phyloP scores from a whole-genome alignment of 352 stramenopile species.

The Globisporangium acanthophoron region DNA sequence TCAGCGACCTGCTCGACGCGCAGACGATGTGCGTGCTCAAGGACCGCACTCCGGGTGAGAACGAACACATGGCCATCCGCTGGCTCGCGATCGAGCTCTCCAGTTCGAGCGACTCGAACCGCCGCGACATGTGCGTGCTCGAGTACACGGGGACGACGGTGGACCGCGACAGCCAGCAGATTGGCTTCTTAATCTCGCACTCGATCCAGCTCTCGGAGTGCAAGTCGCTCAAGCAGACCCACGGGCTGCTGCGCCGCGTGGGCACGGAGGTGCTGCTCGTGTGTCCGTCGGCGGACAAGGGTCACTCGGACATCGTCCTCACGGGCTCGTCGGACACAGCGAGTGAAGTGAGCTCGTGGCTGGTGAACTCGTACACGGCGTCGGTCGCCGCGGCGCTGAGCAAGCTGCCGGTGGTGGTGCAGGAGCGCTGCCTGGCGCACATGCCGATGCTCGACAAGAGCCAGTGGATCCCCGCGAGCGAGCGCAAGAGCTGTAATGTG shows the following conservation, averaged over 20 bases:
- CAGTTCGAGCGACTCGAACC: slow-evolving; percentile 35
- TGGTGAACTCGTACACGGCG: slow-evolving; percentile 36
- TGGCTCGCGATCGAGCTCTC: slow-evolving; percentile 66
- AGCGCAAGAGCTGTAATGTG: slow-evolving; percentile 61
- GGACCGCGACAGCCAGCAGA: slow-evolving; percentile 41
- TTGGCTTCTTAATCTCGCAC: slow-evolving; percentile 61
- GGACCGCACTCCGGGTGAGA: slow-evolving; percentile 31
- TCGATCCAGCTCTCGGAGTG: slow-evolving; percentile 54
- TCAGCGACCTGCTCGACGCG: slow-evolving; percentile 50
- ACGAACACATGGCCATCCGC: slow-evolving; percentile 63
- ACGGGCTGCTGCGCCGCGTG: slow-evolving; percentile 47
- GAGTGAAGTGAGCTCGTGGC: slow-evolving; percentile 31
- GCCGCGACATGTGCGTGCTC: slow-evolving; percentile 65
- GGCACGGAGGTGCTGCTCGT: slow-evolving; percentile 51
- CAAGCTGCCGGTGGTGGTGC: slow-evolving; percentile 48
- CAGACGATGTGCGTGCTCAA: slow-evolving; percentile 57
- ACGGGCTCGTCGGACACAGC: slow-evolving; percentile 36
- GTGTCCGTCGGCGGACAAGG: slow-evolving; percentile 28
- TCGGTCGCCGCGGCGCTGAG: slow-evolving; percentile 28
- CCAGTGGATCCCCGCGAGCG: slow-evolving; percentile 31
- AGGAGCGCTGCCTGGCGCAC: slow-evolving; percentile 36
- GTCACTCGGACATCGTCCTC: slow-evolving; percentile 51
- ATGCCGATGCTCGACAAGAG: slow-evolving; percentile 44
- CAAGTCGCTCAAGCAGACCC: slow-evolving; percentile 51
- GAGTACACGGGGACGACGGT: slow-evolving; percentile 65